phyloP scores from a whole-genome alignment of 164 flowering plant genomes.

The Stephania cephalantha region DNA sequence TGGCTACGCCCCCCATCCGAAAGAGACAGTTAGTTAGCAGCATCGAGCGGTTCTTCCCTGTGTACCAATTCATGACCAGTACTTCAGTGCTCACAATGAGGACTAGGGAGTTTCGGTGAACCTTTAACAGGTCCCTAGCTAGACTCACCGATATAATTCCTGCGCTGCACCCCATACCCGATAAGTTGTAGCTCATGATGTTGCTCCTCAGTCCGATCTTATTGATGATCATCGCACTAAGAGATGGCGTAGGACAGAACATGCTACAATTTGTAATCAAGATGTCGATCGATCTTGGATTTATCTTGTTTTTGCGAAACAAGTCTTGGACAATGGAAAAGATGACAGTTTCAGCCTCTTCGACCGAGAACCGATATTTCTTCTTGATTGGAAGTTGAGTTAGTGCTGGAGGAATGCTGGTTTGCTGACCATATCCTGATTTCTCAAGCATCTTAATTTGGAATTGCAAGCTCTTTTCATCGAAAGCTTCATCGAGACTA shows the following conservation, averaged over 20 bases:
- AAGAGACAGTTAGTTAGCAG: constrained; percentile 37
- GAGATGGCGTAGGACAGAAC: constrained; percentile 58
- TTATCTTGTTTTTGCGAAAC: constrained; percentile 15
- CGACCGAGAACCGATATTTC: background rate
- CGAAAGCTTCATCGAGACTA: constrained; percentile 3
- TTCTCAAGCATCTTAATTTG: constrained; percentile 23
- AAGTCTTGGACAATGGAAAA: constrained; percentile 19
- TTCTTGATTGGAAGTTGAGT: constrained; percentile 9
- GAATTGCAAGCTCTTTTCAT: constrained; percentile 20
- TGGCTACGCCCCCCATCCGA: constrained; percentile 15
- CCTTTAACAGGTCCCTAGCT: constrained; percentile 48
- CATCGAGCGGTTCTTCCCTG: constrained; percentile 34
- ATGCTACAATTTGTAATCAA: constrained; percentile 56
- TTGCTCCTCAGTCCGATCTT: constrained; percentile 47
- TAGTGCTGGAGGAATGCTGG: constrained; percentile 17
- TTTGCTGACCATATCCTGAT: constrained; percentile 28
- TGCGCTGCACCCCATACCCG: constrained; percentile 82
- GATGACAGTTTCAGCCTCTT: constrained; percentile 21
- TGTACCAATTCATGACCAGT: constrained; percentile 25
- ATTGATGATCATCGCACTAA: constrained; percentile 46
- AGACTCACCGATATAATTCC: constrained; percentile 40
- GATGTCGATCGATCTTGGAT: constrained; percentile 32
- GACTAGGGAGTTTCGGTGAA: constrained; percentile 46
- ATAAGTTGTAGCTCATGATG: constrained; percentile 39
- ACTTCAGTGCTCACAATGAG: constrained; percentile 33